These are phyloP conservation scores for Penicillium sp. DNA, from an alignment of 2,329 filamentous ascomycete genomes.

Conservation along the genomic window DNA sequence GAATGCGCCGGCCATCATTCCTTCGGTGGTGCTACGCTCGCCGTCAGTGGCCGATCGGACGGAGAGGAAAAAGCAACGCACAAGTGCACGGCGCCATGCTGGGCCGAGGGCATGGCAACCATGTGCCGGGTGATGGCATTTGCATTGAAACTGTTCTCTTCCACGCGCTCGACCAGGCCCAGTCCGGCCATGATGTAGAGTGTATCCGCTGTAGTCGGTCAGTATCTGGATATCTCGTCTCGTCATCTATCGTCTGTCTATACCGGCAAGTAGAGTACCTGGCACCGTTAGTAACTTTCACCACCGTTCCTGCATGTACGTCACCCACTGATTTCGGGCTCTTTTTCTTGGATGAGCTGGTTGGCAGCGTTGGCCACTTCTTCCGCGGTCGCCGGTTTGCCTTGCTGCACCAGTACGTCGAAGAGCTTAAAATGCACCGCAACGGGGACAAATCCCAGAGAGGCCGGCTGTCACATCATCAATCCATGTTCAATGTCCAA, in stretches of 20 bases:
- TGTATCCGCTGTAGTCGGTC: constrained; percentile 31
- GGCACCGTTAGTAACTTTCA: background rate
- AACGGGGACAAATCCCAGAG: constrained; percentile 39
- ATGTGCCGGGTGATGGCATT: constrained; percentile 38
- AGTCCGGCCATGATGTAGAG: constrained; percentile 39
- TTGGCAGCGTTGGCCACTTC: constrained; percentile 28
- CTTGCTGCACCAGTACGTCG: constrained; percentile 25
- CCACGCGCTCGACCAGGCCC: constrained; percentile 33
- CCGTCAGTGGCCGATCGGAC: background rate
- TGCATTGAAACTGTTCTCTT: constrained; percentile 30
- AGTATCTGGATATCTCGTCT: background rate
- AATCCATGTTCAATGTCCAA: background rate
- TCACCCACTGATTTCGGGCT: constrained; percentile 26
- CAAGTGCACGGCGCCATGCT: constrained; percentile 41
- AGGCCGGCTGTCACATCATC: constrained; percentile 26
- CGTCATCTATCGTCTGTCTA: background rate
- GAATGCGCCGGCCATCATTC: constrained; percentile 36
- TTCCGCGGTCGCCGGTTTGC: constrained; percentile 25
- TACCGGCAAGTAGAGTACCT: constrained; percentile 5
- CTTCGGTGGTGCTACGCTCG: constrained; percentile 35
- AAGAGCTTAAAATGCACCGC: constrained; percentile 38
- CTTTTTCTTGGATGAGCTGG: constrained; percentile 1
- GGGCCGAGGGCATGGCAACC: constrained; percentile 33
- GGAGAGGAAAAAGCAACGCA: constrained; percentile 6
- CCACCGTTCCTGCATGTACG: background rate